Conservation (phyloP, 495 filamentous ascomycete species). For the Penicillium coffeae region DNA sequence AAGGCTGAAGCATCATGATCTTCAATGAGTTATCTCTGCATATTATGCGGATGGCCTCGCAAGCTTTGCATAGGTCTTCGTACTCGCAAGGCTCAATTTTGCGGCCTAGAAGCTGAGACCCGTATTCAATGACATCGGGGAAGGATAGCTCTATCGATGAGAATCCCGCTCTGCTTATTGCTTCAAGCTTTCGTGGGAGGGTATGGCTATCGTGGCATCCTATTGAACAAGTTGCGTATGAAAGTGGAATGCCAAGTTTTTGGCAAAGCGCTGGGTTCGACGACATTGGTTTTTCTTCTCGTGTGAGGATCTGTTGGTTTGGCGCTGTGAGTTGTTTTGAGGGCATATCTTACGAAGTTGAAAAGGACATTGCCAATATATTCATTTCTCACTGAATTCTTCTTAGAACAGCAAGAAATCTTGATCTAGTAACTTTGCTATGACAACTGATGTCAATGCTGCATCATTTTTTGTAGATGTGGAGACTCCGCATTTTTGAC, state of each 20-base stretch:
- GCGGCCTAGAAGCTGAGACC: slow-evolving; percentile 43
- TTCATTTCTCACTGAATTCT: too few species aligned
- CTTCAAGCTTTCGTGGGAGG: slow-evolving; percentile 61
- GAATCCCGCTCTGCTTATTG: slow-evolving; percentile 65
- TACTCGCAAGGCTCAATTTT: slow-evolving; percentile 55
- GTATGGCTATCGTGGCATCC: slow-evolving; percentile 49
- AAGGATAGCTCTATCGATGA: slow-evolving; percentile 70
- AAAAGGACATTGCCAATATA: neutral
- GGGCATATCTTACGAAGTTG: neutral
- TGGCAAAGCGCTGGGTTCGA: slow-evolving; percentile 33
- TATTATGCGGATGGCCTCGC: slow-evolving; percentile 46
- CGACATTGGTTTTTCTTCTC: slow-evolving; percentile 18
- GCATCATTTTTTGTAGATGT: slow-evolving; percentile 5
- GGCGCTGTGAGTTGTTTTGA: neutral
- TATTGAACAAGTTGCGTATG: slow-evolving; percentile 65
- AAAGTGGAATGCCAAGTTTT: slow-evolving; percentile 51
- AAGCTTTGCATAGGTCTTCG: slow-evolving; percentile 47
- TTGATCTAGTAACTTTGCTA: slow-evolving; percentile 3
- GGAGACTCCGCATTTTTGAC: too few species aligned
- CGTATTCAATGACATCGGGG: slow-evolving; percentile 68
- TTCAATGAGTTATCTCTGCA: slow-evolving; percentile 50
- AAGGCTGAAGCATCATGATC: slow-evolving; percentile 76
- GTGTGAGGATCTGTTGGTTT: neutral
- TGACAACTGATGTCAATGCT: slow-evolving; percentile 1
- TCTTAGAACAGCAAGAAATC: slow-evolving; percentile 5